Conservation (phyloP, 305 asterid genomes). For the Nicotiana rustica region DNA sequence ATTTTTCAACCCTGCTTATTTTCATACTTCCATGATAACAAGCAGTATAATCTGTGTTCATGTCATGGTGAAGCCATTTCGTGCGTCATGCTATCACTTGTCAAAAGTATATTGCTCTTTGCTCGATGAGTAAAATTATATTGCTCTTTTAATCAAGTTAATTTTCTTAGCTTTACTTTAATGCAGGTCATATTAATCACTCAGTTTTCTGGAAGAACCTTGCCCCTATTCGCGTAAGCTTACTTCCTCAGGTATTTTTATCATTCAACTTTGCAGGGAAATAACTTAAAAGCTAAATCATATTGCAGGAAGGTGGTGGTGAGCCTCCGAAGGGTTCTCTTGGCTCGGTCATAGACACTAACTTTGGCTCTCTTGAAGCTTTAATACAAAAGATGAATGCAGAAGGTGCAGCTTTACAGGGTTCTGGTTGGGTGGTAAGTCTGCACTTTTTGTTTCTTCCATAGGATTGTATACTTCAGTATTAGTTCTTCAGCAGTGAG, state of each 20-base stretch:
- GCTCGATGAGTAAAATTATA: background rate
- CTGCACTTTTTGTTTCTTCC: background rate
- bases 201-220: slow-evolving; percentile 76
- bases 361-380: slow-evolving; percentile 45
- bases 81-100: background rate
- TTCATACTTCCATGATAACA: background rate
- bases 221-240: slow-evolving; percentile 61
- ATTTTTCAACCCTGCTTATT: background rate
- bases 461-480: background rate
- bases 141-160: background rate
- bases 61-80: background rate
- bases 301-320: slow-evolving; percentile 49
- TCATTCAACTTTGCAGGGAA: background rate
- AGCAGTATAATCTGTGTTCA: background rate
- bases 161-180: background rate
- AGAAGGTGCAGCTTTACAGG: slow-evolving; percentile 55
- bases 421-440: slow-evolving; percentile 58
- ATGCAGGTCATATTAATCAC: slow-evolving; percentile 70
- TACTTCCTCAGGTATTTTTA: background rate
- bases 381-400: slow-evolving; percentile 45
- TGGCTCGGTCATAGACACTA: slow-evolving; percentile 30
- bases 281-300: slow-evolving; percentile 24
- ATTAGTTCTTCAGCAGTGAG: too few relatives aligned
- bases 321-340: slow-evolving; percentile 48
- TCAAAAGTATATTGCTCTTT: background rate